phyloP scores from a whole-genome alignment of 2,329 filamentous ascomycete genomes.

The Scopulariopsis brevicaulis region DNA sequence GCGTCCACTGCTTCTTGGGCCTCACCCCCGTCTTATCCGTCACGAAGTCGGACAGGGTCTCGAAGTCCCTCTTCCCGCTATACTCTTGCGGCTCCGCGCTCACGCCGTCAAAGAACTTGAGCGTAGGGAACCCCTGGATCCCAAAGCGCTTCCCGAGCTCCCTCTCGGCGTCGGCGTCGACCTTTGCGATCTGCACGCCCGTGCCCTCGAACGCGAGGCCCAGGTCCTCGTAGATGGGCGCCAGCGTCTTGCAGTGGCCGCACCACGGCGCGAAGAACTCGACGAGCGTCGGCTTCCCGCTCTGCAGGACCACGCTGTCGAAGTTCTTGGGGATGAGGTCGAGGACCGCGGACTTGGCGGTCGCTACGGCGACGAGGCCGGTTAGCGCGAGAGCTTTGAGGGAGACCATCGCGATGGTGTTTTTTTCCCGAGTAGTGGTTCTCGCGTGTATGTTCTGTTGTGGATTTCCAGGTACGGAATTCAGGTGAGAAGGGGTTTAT shows the following conservation, averaged over 20 bases:
- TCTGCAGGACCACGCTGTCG: conserved; percentile 77
- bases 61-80: conserved; percentile 75
- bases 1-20: conserved; percentile 62
- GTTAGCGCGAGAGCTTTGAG: conserved; percentile 49
- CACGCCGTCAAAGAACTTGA: conserved; percentile 98
- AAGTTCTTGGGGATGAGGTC: conserved; percentile 89
- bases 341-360: conserved; percentile 72
- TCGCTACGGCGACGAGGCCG: conserved; percentile 40
- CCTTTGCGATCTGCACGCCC: conserved; percentile 82
- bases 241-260: conserved; percentile 96
- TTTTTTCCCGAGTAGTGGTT: not conserved
- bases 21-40: conserved; percentile 78
- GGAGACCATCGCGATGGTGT: conserved; percentile 34
- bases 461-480: not conserved
- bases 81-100: conserved; percentile 78
- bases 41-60: conserved; percentile 72
- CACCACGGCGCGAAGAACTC: conserved; percentile 99
- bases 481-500: not conserved
- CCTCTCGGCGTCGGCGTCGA: conserved; percentile 87
- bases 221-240: conserved; percentile 89
- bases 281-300: conserved; percentile 88
- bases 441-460: not conserved
- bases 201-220: conserved; percentile 60
- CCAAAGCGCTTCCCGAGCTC: conserved; percentile 75
- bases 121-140: conserved; percentile 87